Percentiles rank a stretch among this genome's conserved stretches.
These are phyloP conservation scores for Tricholoma flavovirens DNA, from an alignment of 768 basidiomycete genomes.

Conservation along the genomic window DNA sequence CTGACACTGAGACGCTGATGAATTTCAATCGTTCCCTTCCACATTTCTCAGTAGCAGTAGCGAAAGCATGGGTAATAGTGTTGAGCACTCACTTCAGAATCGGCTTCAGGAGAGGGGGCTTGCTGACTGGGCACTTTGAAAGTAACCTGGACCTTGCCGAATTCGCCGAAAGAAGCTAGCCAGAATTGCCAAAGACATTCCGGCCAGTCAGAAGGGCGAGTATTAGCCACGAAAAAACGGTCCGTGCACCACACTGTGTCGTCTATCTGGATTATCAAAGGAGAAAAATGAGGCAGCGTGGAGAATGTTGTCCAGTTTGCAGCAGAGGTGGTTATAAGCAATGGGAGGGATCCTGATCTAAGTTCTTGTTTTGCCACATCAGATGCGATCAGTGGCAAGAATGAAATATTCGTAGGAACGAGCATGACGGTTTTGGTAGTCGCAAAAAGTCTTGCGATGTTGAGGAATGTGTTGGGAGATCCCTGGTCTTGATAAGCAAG, in stretches of 20 bases:
- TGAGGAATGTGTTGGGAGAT: slow-evolving; percentile 51
- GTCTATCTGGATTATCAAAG: slow-evolving; percentile 38
- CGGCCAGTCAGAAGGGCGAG: slow-evolving; percentile 50
- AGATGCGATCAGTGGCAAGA: slow-evolving; percentile 16
- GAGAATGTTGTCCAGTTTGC: slow-evolving; percentile 23
- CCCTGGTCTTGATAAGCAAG: slow-evolving; percentile 28
- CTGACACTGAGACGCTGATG: slow-evolving; percentile 37
- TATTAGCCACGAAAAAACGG: slow-evolving; percentile 39
- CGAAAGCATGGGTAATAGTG: neutral
- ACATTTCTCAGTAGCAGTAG: neutral
- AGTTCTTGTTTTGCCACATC: slow-evolving; percentile 7
- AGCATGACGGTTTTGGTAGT: slow-evolving; percentile 41
- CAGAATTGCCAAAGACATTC: slow-evolving; percentile 65
- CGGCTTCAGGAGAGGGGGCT: slow-evolving; percentile 7
- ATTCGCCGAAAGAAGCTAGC: slow-evolving; percentile 46
- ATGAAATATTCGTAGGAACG: slow-evolving; percentile 42
- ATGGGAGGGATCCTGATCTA: slow-evolving; percentile 10
- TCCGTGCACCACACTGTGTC: slow-evolving; percentile 59
- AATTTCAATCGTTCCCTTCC: slow-evolving; percentile 3
- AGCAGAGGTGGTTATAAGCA: slow-evolving; percentile 20
- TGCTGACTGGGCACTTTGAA: slow-evolving; percentile 8
- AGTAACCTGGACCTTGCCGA: slow-evolving; percentile 19
- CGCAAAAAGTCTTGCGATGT: slow-evolving; percentile 58
- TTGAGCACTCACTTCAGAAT: neutral
- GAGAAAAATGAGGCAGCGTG: slow-evolving; percentile 37